Base-by-base conservation (phyloP, 768 basidiomycete genomes). In the Boletus rubroflammeus region DNA sequence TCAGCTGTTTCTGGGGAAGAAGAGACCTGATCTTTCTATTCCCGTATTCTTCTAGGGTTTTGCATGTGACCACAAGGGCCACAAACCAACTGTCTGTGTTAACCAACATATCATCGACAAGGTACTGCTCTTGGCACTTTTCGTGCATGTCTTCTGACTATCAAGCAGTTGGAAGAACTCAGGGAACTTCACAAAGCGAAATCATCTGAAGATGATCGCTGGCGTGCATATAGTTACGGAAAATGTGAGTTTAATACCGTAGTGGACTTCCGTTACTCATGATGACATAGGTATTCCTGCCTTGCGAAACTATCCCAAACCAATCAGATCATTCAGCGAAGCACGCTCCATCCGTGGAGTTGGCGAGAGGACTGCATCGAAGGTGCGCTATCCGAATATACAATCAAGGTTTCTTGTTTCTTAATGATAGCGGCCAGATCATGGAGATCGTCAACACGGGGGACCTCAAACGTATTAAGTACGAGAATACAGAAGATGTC, bases 371-470 rank as follows among this genome's bases (percentile, higher is more conserved):
- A 92, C 90, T 0, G 89, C 88, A 5, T 63, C 73, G 26, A 93
- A 93, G 78, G 91, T 78, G 21, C 70, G 61, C n/a, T 34, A 44
- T 11, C 13, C 17, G 5, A 35, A 31, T 17, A n/a, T 11, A 7
- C 25, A 11, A n/a, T n/a, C 3, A 1, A 14, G 6, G 13, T 35
- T 25, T 1, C 21, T 39, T 34, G n/a, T 14, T 29, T 17, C 13
- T 45, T n/a, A 48, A 35, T 36, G 21, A 13, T 6, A n/a, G 35
- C 34, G 32, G 13, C 28, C 52, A 92, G 90, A 90, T 93, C 49
- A 83, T 83, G 76, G 91, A 93, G 67, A 91, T 93, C 28, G 62
- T 92, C 25, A 66, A 83, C 53, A 92, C 90, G 0, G 91, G 91
- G 0, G 72, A 78, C n/a, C 74, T 92, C 29, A 75, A 76, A 21